Conservation (phyloP, 345 rosid species). For the Pistacia vera region DNA sequence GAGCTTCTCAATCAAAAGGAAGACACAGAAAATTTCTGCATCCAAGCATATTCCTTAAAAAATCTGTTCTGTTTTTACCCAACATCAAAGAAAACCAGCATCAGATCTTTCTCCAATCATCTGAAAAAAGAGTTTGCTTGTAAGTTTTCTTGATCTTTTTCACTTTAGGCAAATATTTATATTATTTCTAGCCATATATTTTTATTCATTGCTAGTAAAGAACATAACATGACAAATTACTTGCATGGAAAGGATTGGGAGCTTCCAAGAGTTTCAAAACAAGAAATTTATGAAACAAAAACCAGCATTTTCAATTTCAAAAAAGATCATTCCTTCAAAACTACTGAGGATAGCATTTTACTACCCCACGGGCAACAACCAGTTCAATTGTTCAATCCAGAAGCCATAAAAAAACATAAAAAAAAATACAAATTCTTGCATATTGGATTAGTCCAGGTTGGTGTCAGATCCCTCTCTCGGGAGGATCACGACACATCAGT, state of each 20-base stretch:
- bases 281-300: background rate
- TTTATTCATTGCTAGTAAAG: too few species aligned
- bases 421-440: background rate
- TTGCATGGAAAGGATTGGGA: too few species aligned
- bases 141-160: background rate
- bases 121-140: background rate
- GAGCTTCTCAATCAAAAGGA: background rate
- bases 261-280: background rate
- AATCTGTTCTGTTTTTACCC: background rate
- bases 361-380: background rate
- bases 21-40: background rate
- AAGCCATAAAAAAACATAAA: background rate
- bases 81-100: background rate
- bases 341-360: background rate
- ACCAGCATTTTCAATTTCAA: slow-evolving; percentile 8
- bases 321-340: slow-evolving; percentile 6
- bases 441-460: background rate
- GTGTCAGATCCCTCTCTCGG: too few species aligned
- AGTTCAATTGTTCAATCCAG: background rate
- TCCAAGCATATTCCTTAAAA: background rate
- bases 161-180: background rate
- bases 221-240: too few species aligned
- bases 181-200: background rate
- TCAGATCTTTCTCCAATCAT: background rate
- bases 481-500: background rate